phyloP scores from a whole-genome alignment of 2,329 filamentous ascomycete species.

The Alternaria infectoria region DNA sequence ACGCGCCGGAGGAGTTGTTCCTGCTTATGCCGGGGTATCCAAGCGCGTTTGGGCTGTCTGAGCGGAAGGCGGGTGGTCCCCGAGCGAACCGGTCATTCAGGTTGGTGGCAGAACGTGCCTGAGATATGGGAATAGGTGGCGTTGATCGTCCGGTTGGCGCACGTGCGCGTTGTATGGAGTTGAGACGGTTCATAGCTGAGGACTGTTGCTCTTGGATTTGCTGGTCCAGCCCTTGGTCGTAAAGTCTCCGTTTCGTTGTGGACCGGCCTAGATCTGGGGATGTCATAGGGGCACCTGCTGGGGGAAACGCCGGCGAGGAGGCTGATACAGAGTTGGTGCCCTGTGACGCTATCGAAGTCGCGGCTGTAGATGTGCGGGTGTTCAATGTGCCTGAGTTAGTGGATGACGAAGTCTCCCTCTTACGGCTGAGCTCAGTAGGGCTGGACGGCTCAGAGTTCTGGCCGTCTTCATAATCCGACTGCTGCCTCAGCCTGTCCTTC shows the following conservation, averaged over 20 bases:
- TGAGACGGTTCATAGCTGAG: constrained; percentile 77
- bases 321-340: constrained; percentile 46
- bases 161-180: constrained; percentile 72
- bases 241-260: constrained; percentile 76
- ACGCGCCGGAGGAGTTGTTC: constrained; percentile 44
- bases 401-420: constrained; percentile 83
- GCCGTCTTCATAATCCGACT: constrained; percentile 47
- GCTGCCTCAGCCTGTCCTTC: constrained; percentile 50
- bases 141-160: constrained; percentile 59
- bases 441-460: constrained; percentile 55
- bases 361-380: constrained; percentile 78
- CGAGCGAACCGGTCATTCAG: constrained; percentile 54
- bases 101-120: constrained; percentile 54
- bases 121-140: constrained; percentile 51
- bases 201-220: constrained; percentile 81
- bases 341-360: constrained; percentile 86
- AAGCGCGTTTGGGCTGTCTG: constrained; percentile 56
- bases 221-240: constrained; percentile 81
- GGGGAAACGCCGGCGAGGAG: constrained; percentile 37
- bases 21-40: constrained; percentile 43
- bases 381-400: constrained; percentile 75
- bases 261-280: constrained; percentile 63
- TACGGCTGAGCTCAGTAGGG: constrained; percentile 68
- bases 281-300: constrained; percentile 32
- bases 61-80: constrained; percentile 50